Conservation (phyloP, 2,329 filamentous ascomycete species). For the Dothiorella sarmentorum region DNA sequence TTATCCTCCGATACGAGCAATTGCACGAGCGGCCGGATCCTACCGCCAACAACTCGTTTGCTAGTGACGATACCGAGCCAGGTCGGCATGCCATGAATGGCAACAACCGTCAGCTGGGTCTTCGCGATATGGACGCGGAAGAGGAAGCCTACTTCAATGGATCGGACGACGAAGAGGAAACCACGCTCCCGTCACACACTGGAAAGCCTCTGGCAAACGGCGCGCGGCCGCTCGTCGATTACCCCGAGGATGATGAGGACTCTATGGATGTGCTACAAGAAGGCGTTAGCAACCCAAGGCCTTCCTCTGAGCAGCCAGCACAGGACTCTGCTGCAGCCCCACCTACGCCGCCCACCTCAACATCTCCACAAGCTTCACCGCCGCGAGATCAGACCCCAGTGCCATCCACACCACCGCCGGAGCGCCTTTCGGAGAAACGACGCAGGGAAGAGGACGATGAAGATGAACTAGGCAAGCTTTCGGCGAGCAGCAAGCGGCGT, state of each 20-base stretch:
- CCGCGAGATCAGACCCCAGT: neutral
- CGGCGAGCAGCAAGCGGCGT: constrained; percentile 46
- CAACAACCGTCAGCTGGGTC: constrained; percentile 61
- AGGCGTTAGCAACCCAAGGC: neutral
- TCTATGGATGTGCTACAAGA: constrained; percentile 46
- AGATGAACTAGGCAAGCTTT: constrained; percentile 82
- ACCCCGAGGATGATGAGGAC: constrained; percentile 86
- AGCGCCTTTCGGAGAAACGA: constrained; percentile 83
- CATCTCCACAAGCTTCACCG: constrained; percentile 15
- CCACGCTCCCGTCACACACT: constrained; percentile 32
- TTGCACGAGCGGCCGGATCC: constrained; percentile 59
- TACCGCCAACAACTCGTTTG: constrained; percentile 60
- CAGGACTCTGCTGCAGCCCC: neutral
- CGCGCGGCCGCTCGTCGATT: constrained; percentile 75
- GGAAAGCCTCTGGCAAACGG: constrained; percentile 51
- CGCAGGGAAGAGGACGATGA: constrained; percentile 91
- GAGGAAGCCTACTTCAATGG: constrained; percentile 95
- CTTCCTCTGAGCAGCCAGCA: neutral
- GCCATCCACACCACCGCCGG: constrained; percentile 46
- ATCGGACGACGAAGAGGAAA: constrained; percentile 77
- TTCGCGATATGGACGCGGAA: constrained; percentile 78
- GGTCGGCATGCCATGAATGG: constrained; percentile 50
- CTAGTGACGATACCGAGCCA: constrained; percentile 64
- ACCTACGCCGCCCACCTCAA: constrained; percentile 6
- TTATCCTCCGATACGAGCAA: constrained; percentile 76